phyloP scores from a whole-genome alignment of 192 early-diverging fungal species.

The Phycomyces nitens region DNA sequence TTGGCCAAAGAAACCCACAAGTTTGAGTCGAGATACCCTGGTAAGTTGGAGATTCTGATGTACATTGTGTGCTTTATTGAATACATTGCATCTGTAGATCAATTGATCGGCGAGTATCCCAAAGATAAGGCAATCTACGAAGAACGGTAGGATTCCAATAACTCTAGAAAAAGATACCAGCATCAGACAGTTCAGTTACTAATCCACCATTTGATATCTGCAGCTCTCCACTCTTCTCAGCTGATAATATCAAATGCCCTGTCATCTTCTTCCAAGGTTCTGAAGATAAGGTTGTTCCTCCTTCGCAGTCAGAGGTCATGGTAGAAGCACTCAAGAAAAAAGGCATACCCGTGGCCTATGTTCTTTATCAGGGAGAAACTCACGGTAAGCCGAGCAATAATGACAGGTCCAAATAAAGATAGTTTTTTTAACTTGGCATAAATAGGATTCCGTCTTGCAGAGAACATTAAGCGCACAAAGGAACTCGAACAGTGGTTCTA shows the following conservation, averaged over 20 bases:
- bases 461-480: constrained; percentile 59
- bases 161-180: background rate
- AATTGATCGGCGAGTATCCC: constrained; percentile 61
- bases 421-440: background rate
- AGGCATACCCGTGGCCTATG: constrained; percentile 55
- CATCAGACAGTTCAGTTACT: background rate
- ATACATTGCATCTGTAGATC: constrained; percentile 5
- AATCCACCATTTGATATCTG: background rate
- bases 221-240: constrained; percentile 57
- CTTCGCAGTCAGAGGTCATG: constrained; percentile 72
- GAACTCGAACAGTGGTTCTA: constrained; percentile 71
- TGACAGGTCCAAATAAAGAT: background rate
- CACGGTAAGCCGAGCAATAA: constrained; percentile 43
- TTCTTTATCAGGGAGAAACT: constrained; percentile 62
- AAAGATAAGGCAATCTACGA: constrained; percentile 51
- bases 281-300: constrained; percentile 75
- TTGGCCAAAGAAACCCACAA: constrained; percentile 78
- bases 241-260: constrained; percentile 57
- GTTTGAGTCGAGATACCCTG: constrained; percentile 67
- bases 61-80: background rate
- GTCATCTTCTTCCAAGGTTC: constrained; percentile 71
- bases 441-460: constrained; percentile 58
- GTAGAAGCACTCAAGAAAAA: constrained; percentile 61
- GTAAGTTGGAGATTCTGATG: constrained; percentile 9
- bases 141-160: constrained; percentile 36